Base-by-base conservation (phyloP, 2,329 filamentous ascomycete genomes). In the Fusarium nodosum region DNA sequence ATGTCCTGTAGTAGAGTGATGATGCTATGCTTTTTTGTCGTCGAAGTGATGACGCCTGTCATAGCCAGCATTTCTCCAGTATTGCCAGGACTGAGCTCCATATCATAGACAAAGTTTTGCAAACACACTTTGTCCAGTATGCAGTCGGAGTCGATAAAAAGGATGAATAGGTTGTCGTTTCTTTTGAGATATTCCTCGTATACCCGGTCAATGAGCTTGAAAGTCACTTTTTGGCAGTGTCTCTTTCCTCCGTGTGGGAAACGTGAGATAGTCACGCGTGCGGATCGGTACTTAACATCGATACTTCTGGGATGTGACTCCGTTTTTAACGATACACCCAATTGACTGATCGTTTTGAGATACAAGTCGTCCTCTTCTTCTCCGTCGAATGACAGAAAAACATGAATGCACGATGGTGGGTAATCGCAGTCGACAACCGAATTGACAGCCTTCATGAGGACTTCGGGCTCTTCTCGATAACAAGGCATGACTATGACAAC, bases 21-120 rank as follows among this genome's bases (percentile, higher is more conserved):
- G 58, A 98, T 83, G 71, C 91, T 93, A 78, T 97, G 92, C 74
- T 92, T 96, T 74, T 91, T 88, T 0, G 95, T 97, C 0, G 94
- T 97, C 1, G 94, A 95, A 3, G 95, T 98, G 76, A 98, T 98
- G 76, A 98, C 93, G 33, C 95, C 95, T 16, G 95, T 98, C 93
- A 97, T 97, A 55, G 95, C 95, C 76, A 98, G 85, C 93, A 97
- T 97, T 78, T 97, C 93, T 76, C 90, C 89, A 76, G 92, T 90
- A 81, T 94, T 97, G 56, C 94, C 94, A 1, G 95, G 95, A 79
- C 95, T 97, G 64, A 98, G 85, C 80, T 98, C 94, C 96, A 98
- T 98, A 78, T 98, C 95, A 80, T 96, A 97, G 82, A 98, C 93
- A 80, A 98, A 98, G 79, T 97, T 98, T 78, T 97, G 95, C 63